Evolutionary conservation across 805 yeast species (phyloP).

Genomic region (Wickerhamomyces bisporus): DNA sequence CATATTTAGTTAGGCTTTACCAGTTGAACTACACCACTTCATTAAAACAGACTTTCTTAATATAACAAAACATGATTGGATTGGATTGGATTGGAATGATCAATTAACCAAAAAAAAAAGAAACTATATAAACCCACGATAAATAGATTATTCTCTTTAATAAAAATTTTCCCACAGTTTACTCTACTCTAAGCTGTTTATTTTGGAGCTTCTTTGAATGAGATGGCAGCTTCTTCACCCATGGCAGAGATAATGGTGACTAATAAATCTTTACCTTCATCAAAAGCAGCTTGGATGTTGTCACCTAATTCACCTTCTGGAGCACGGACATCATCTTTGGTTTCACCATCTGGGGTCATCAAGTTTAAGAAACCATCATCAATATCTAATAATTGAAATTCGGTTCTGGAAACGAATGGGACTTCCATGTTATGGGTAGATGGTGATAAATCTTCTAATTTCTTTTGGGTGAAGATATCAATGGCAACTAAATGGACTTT

Average conservation of each 20-base stretch:
- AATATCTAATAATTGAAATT: constrained; percentile 95
- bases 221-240: constrained; percentile 99
- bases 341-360: constrained; percentile 96
- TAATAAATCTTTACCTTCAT: constrained; percentile 95
- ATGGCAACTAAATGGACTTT: constrained; percentile 99
- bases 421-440: constrained; percentile 99
- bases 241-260: constrained; percentile 97
- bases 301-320: constrained; percentile 99
- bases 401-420: constrained; percentile 94
- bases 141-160: too few species aligned
- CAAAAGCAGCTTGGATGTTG: constrained; percentile 85
- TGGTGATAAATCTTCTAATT: constrained; percentile 99
- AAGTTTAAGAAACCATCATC: constrained; percentile 97
- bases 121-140: neutral
- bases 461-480: constrained; percentile 98
- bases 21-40: too few species aligned
- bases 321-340: constrained; percentile 97
- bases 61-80: too few species aligned
- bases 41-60: too few species aligned
- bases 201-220: constrained; percentile 98
- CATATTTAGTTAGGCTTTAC: too few species aligned
- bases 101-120: neutral
- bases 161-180: too few species aligned
- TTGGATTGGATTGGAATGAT: too few species aligned
- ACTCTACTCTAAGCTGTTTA: constrained; percentile 7